Evolutionary conservation across 768 basidiomycete genomes (phyloP), one percentile per base, ranked within the genome.

Genomic region (Collybia sp.): DNA sequence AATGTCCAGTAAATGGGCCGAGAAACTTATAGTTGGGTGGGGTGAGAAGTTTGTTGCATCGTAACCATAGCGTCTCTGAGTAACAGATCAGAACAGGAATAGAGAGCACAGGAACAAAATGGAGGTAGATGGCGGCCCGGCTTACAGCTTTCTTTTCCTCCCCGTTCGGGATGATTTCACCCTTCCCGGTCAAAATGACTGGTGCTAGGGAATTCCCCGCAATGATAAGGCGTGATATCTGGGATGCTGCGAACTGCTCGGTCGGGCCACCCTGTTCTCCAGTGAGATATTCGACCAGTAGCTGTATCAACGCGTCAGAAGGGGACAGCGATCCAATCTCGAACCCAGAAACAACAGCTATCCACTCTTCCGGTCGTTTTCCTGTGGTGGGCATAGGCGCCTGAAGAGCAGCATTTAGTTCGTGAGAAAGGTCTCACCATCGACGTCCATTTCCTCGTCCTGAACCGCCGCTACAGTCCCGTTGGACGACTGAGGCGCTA

Each of bases 241-340:
- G 80, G 2, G 83, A 70, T 5, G 87, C 80, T 10, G 76, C 70
- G 8, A 70, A 56, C 58, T 83, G 83, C 47, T 91, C 88, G 47
- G 78, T 72, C 0, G 66, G 58, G 1, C 80, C 81, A n/a, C 89
- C 91, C 18, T 69, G 72, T 67, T 98, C 95, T 1, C 92, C 92
- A 1, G 79, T 75, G 33, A 99, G 67, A 66, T 88, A 96, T 64
- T 99, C 96, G 2, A 83, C 76, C n/a, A 99, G 67, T 74, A 98
- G 76, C 54, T 93, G 88, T 42, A 84, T 75, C 52, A 85, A 83
- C 8, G 87, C 77, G 53, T 90, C 87, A 8, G 80, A 69, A 15
- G 79, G 64, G 5, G 76, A 75, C 12, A 69, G 57, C 5, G 79
- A 72, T 2, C 90, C 90, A 30, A 97, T 71, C 40, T 88, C 82